phyloP scores from a whole-genome alignment of 306 rosid species.

The Fragaria ananassa region DNA sequence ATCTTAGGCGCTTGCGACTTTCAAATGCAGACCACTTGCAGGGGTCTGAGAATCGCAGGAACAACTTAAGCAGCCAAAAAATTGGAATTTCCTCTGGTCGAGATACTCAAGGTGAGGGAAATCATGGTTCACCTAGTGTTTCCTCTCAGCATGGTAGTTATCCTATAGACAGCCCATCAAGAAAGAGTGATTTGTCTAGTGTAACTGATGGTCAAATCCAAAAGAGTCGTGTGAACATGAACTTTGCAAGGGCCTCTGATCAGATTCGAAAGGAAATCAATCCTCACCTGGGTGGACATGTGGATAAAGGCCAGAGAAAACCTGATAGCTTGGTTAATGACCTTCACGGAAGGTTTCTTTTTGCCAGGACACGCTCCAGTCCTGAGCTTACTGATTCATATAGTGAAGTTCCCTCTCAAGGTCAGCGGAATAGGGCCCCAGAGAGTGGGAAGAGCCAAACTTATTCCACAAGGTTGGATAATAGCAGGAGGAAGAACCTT shows the following conservation, averaged over 20 bases:
- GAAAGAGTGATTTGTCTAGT: slow-evolving; percentile 44
- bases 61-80: slow-evolving; percentile 40
- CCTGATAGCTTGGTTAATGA: slow-evolving; percentile 42
- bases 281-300: slow-evolving; percentile 39
- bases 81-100: slow-evolving; percentile 41
- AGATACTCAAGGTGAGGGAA: slow-evolving; percentile 41
- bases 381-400: slow-evolving; percentile 89
- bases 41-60: slow-evolving; percentile 50
- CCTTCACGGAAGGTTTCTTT: slow-evolving; percentile 61
- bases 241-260: slow-evolving; percentile 45
- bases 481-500: slow-evolving; percentile 52
- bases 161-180: slow-evolving; percentile 40
- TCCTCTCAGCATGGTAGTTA: slow-evolving; percentile 54
- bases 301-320: slow-evolving; percentile 57
- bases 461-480: slow-evolving; percentile 50
- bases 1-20: slow-evolving; percentile 47
- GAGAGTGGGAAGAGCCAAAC: slow-evolving; percentile 54
- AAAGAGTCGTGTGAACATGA: slow-evolving; percentile 50
- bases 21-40: slow-evolving; percentile 46
- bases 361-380: slow-evolving; percentile 96
- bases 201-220: slow-evolving; percentile 46
- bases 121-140: slow-evolving; percentile 34
- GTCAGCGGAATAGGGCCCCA: slow-evolving; percentile 46
- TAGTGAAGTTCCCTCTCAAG: slow-evolving; percentile 67
- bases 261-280: slow-evolving; percentile 49